Conservation (phyloP, 2,329 filamentous ascomycete species). For the Cladosporium oxysporum region DNA sequence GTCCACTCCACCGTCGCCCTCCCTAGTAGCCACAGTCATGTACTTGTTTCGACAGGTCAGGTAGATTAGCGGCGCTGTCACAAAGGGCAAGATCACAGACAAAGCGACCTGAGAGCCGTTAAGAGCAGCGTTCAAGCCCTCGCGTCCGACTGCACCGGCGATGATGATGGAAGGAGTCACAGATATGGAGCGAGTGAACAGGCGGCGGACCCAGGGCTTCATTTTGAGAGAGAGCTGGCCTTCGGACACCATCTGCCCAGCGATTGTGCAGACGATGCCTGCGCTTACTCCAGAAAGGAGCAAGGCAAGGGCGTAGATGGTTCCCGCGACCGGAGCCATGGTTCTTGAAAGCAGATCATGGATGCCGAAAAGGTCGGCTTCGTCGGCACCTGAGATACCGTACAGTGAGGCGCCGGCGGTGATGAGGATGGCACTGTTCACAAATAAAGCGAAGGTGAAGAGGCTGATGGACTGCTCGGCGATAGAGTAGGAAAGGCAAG, state of each 20-base stretch:
- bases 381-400: constrained; percentile 55
- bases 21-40: constrained; percentile 65
- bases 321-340: constrained; percentile 74
- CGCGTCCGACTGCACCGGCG: constrained; percentile 71
- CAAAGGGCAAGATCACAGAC: constrained; percentile 77
- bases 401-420: constrained; percentile 74
- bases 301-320: constrained; percentile 79
- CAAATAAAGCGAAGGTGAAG: constrained; percentile 47
- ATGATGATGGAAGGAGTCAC: constrained; percentile 83
- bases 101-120: constrained; percentile 77
- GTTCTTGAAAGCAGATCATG: constrained; percentile 68
- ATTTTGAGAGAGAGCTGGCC: constrained; percentile 76
- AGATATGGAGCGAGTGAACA: constrained; percentile 76
- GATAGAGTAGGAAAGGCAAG: constrained; percentile 44
- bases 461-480: constrained; percentile 42
- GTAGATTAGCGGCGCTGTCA: constrained; percentile 80
- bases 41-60: constrained; percentile 78
- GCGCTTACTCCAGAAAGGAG: constrained; percentile 79
- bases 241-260: constrained; percentile 86
- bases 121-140: constrained; percentile 70
- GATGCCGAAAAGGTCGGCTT: constrained; percentile 81
- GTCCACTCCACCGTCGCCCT: constrained; percentile 12
- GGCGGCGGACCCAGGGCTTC: constrained; percentile 74
- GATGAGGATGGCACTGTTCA: constrained; percentile 47
- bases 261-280: constrained; percentile 85